phyloP scores from a whole-genome alignment of 2,329 filamentous ascomycete species.

The Clarireedia homoeocarpa region DNA sequence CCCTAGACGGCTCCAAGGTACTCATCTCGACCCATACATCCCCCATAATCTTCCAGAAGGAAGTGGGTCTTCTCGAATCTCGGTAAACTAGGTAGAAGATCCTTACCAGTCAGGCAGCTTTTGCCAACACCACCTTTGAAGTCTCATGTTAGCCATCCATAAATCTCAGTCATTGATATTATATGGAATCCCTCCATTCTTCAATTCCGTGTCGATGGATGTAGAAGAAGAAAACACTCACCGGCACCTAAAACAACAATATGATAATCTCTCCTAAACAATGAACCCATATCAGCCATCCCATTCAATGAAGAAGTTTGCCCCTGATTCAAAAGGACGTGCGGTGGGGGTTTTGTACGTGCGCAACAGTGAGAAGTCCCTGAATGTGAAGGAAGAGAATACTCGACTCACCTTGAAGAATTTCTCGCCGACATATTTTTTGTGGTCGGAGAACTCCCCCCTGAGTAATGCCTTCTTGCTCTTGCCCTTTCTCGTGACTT shows the following conservation, averaged over 20 bases:
- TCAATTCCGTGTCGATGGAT: not conserved
- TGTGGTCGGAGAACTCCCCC: too few relatives aligned
- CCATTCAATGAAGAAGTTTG: not conserved
- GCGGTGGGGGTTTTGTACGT: not conserved
- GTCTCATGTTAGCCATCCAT: conserved; percentile 21
- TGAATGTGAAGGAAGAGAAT: not conserved
- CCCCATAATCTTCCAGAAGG: not conserved
- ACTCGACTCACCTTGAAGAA: conserved; percentile 2
- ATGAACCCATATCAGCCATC: not conserved
- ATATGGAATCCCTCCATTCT: not conserved
- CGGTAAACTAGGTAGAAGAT: conserved; percentile 3
- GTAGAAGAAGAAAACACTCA: conserved; percentile 21
- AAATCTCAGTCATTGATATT: not conserved
- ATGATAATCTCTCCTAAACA: conserved; percentile 50
- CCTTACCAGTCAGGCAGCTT: conserved; percentile 63
- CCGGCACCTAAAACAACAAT: conserved; percentile 59
- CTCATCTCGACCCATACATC: not conserved
- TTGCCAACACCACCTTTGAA: conserved; percentile 61
- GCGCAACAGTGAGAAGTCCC: not conserved
- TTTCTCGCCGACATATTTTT: conserved; percentile 3
- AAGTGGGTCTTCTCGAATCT: conserved; percentile 3
- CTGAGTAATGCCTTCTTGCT: not conserved
- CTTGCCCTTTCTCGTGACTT: not conserved
- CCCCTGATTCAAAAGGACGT: conserved; percentile 9
- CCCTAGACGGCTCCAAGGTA: not conserved